These are phyloP conservation scores for Cyberlindnera mrakii DNA, from an alignment of 805 yeast species.

Conservation along the genomic window DNA sequence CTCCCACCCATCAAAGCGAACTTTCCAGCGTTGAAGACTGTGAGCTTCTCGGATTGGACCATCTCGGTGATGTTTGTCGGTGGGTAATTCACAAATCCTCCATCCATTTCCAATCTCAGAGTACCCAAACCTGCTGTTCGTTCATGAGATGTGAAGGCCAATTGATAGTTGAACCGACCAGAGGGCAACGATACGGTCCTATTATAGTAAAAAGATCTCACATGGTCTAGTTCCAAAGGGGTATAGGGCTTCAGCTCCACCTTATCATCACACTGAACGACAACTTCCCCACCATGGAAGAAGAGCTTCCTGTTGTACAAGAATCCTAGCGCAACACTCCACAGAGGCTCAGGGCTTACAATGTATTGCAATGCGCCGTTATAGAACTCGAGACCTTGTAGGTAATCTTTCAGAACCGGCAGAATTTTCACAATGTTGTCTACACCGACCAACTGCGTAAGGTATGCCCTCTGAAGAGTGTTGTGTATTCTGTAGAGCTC, in stretches of 20 bases:
- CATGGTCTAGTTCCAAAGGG: background rate
- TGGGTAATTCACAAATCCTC: conserved; percentile 31
- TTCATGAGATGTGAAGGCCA: conserved; percentile 10
- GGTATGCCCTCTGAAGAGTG: conserved; percentile 37
- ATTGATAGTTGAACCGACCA: conserved; percentile 19
- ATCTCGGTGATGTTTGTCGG: conserved; percentile 53
- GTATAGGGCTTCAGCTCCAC: background rate
- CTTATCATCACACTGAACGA: conserved; percentile 17
- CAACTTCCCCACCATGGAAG: conserved; percentile 32
- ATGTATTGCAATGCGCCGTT: conserved; percentile 33
- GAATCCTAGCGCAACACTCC: conserved; percentile 47
- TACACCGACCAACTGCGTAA: conserved; percentile 19
- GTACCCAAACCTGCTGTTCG: conserved; percentile 44
- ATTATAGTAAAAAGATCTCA: conserved; percentile 7
- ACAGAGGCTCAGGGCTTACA: conserved; percentile 24
- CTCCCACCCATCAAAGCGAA: conserved; percentile 28
- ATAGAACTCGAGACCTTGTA: conserved; percentile 23
- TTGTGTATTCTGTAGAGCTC: conserved; percentile 46
- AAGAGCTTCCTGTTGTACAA: conserved; percentile 46
- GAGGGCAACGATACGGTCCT: conserved; percentile 6
- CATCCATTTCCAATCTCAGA: conserved; percentile 23
- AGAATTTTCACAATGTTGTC: background rate
- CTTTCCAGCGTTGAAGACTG: conserved; percentile 45
- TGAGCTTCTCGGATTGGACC: conserved; percentile 45
- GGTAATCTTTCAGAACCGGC: conserved; percentile 1